Evolutionary conservation across 176 grass and related monocot genomes (phyloP).

Genomic region (Olyra latifolia): DNA sequence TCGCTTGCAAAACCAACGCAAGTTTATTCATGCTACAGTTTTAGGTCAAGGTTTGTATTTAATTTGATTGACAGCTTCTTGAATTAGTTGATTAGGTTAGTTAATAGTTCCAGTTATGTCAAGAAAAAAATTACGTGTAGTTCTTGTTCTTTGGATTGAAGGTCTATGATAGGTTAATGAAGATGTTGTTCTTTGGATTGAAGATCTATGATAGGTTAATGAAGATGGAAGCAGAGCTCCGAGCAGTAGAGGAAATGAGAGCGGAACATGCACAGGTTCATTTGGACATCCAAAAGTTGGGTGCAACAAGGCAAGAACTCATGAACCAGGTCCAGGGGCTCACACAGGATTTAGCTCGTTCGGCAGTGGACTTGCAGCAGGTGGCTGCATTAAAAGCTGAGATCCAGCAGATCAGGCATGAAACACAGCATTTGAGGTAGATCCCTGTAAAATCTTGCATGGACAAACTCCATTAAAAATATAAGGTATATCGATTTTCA

Average conservation of each 20-base stretch:
- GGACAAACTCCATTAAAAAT: neutral
- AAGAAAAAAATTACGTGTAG: slow-evolving; percentile 14
- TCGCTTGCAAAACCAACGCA: slow-evolving; percentile 11
- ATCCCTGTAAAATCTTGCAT: slow-evolving; percentile 12
- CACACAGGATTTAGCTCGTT: slow-evolving; percentile 65
- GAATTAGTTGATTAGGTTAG: slow-evolving; percentile 26
- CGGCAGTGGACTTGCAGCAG: slow-evolving; percentile 60
- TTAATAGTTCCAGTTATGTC: neutral
- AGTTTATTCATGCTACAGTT: neutral
- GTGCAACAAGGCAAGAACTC: slow-evolving; percentile 62
- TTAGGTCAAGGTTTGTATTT: slow-evolving; percentile 12
- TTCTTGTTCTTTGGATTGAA: slow-evolving; percentile 31
- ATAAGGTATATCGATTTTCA: neutral
- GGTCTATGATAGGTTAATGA: slow-evolving; percentile 67
- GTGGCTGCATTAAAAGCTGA: slow-evolving; percentile 71
- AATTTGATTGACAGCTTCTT: neutral
- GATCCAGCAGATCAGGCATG: slow-evolving; percentile 63
- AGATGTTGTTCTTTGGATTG: slow-evolving; percentile 40
- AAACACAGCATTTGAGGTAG: slow-evolving; percentile 75
- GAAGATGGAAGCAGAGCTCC: slow-evolving; percentile 65
- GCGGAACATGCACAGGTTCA: slow-evolving; percentile 57
- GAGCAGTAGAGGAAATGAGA: slow-evolving; percentile 51
- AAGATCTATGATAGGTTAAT: slow-evolving; percentile 65
- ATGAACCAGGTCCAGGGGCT: slow-evolving; percentile 61
- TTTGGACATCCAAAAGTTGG: slow-evolving; percentile 65